A percentile compares a stretch with the other conserved stretches of the same genome.
Evolutionary conservation across 257 asterid genomes (phyloP).

Genomic region (Jaltomata sinuosa): DNA sequence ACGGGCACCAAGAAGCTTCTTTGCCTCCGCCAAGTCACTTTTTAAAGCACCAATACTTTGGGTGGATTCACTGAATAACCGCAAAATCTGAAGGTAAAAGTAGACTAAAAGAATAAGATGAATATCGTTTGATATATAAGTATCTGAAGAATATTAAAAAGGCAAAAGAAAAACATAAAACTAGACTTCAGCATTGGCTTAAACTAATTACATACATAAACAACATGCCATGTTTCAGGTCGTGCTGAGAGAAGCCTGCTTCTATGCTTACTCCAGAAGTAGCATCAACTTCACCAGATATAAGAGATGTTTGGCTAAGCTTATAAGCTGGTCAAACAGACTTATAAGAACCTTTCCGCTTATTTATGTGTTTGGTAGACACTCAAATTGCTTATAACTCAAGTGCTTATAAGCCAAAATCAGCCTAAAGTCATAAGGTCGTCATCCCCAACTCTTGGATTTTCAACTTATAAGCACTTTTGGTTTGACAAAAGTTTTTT

Average conservation of each 20-base stretch:
- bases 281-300: background rate
- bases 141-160: background rate
- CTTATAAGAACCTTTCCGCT: background rate
- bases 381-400: background rate
- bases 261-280: background rate
- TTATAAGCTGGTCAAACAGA: background rate
- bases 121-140: background rate
- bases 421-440: background rate
- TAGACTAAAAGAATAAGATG: background rate
- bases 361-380: background rate
- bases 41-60: slow-evolving; percentile 75
- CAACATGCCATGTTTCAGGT: background rate
- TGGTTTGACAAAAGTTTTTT: background rate
- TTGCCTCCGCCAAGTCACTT: slow-evolving; percentile 80
- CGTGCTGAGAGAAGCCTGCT: background rate
- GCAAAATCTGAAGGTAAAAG: slow-evolving; percentile 65
- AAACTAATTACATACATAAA: background rate
- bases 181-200: background rate
- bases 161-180: background rate
- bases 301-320: background rate
- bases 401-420: background rate
- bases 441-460: background rate
- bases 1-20: slow-evolving; percentile 79
- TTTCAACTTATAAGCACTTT: background rate
- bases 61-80: slow-evolving; percentile 92